Evolutionary conservation across 805 yeast species (phyloP), one percentile per base, ranked within the genome.

Genomic region (Wickerhamiella lipophila): DNA sequence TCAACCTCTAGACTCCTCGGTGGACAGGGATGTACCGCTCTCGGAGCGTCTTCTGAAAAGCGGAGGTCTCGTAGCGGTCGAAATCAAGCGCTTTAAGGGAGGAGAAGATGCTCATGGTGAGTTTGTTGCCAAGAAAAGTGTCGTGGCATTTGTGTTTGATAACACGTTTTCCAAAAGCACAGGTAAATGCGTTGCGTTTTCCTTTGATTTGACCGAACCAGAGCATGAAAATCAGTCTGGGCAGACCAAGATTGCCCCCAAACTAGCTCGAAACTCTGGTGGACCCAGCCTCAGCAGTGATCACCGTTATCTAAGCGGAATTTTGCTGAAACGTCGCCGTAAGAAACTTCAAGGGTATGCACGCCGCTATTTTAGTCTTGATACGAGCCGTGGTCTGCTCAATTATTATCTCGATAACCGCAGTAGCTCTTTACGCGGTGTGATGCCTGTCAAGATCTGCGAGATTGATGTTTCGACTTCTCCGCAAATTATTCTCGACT

Each of bases 101-200:
- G 79, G 78, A 53, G 81, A 79, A 52, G 64, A 77, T 58, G 72
- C 75, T 47, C 76, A 76, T 44, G 94, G 88, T 1, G 66, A 70
- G 23, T 69, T 63, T 2, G 68, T 71, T 21, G 56, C 56, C 9
- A 46, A 53, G 23, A 83, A 80, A 7, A 89, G 89, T 1, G 74
- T 80, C 58, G 82, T 75, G 64, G 96, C 96, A 0, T 83, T 89
- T 61, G 81, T 92, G 22, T 82, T 89, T 60, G 97, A 89, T 65
- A 89, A 89, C 66, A 82, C 95, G 0, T 85, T 87, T 57, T 81
- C 95, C 27, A 86, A 83, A 59, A 84, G 81, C 27, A 81, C 79
- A 19, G 79, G 86, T 42, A 92, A 89, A 63, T 85, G 82, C 52
- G 78, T 89, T 1, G 69, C 79, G 50, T 87, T 87, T 64, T 74